phyloP scores from a whole-genome alignment of 768 basidiomycete genomes.

The Russula olivacea region DNA sequence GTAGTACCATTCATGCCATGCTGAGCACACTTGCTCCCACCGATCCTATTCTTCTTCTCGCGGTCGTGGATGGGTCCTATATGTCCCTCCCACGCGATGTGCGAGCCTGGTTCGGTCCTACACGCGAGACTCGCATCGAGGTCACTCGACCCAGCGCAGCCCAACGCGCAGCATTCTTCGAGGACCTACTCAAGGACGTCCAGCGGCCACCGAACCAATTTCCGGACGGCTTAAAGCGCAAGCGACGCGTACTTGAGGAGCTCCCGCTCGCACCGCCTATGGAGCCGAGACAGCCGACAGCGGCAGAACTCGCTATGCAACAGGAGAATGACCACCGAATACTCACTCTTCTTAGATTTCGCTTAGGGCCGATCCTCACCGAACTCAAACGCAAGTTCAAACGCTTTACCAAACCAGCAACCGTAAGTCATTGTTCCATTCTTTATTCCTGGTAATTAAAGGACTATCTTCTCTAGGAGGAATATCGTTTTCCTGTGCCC shows the following conservation, averaged over 20 bases:
- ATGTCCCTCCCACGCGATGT: constrained; percentile 73
- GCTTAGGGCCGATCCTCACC: constrained; percentile 83
- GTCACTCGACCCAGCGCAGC: constrained; percentile 46
- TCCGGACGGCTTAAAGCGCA: constrained; percentile 80
- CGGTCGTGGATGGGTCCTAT: constrained; percentile 76
- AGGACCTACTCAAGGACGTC: constrained; percentile 61
- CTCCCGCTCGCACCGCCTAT: constrained; percentile 86
- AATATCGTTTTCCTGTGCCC: constrained; percentile 53
- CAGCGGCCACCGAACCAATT: constrained; percentile 77
- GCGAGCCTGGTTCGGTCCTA: constrained; percentile 82
- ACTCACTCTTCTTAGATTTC: constrained; percentile 77
- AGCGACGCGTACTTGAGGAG: constrained; percentile 77
- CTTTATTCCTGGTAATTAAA: not conserved
- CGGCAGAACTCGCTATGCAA: constrained; percentile 76
- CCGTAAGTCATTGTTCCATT: constrained; percentile 42
- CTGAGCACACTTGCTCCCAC: constrained; percentile 86
- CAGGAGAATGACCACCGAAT: constrained; percentile 74
- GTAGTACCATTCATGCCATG: constrained; percentile 83
- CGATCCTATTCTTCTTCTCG: constrained; percentile 90
- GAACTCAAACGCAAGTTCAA: constrained; percentile 92
- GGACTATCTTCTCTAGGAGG: constrained; percentile 46
- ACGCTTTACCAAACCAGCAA: constrained; percentile 75
- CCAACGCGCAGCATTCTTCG: constrained; percentile 73
- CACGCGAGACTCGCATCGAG: constrained; percentile 66
- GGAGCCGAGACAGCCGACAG: constrained; percentile 75